These are phyloP conservation scores for Lactarius indigo DNA, from an alignment of 768 basidiomycete species.

Conservation along the genomic window DNA sequence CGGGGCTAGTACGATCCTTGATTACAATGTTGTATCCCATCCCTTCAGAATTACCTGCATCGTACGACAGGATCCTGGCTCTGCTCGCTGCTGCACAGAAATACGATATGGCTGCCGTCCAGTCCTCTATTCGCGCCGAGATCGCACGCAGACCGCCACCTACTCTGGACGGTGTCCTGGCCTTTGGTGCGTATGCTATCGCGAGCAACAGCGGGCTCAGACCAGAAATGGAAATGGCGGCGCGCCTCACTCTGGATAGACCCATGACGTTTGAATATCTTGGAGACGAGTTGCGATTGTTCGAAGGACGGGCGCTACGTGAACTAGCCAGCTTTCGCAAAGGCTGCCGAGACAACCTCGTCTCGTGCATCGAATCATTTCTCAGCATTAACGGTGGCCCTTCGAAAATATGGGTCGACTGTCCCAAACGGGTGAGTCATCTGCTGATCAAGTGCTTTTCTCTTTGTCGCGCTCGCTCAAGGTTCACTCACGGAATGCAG, in stretches of 20 bases:
- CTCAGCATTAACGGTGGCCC: not conserved
- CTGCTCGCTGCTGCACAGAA: conserved; percentile 25
- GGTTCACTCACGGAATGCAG: not conserved
- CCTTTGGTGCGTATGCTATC: conserved; percentile 23
- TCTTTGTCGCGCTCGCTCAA: not conserved
- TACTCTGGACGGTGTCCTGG: not conserved
- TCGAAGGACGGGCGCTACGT: not conserved
- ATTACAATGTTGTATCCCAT: conserved; percentile 20
- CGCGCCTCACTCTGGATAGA: not conserved
- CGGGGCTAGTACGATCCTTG: conserved; percentile 19
- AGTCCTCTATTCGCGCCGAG: not conserved
- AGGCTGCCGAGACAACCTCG: not conserved
- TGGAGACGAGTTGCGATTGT: not conserved
- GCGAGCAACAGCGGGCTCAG: conserved; percentile 7
- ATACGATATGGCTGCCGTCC: conserved; percentile 26
- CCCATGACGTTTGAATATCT: conserved; percentile 3
- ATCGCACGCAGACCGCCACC: not conserved
- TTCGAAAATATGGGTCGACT: not conserved
- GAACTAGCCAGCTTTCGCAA: not conserved
- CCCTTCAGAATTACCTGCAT: not conserved
- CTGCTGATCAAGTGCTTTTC: not conserved
- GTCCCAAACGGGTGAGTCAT: not conserved
- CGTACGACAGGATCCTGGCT: not conserved
- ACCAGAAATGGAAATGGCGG: not conserved
- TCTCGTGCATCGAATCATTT: not conserved